Percentiles rank a stretch among this genome's conserved stretches.
Conservation (phyloP, 352 stramenopile species). For the Pythium sukuiense region DNA sequence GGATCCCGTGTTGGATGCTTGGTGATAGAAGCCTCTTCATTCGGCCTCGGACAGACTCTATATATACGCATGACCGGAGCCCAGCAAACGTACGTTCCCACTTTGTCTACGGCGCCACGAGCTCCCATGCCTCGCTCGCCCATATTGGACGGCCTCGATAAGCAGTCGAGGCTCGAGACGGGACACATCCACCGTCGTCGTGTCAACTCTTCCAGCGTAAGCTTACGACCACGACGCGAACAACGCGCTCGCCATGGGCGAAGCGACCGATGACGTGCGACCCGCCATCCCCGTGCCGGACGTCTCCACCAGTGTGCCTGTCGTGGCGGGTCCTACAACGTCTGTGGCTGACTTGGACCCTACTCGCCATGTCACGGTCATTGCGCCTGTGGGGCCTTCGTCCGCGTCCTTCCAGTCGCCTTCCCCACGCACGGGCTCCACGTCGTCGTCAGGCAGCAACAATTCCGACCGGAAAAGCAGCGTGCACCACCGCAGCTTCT, state of each 20-base stretch:
- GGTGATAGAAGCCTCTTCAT: not conserved
- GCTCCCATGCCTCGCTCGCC: not conserved
- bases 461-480: conserved; percentile 33
- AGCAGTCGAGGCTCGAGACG: not conserved
- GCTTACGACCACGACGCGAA: not conserved
- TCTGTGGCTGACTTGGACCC: not conserved
- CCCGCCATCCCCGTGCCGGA: not conserved
- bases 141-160: not conserved
- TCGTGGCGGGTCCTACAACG: not conserved
- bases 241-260: conserved; percentile 18
- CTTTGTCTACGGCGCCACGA: not conserved
- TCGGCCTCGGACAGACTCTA: not conserved
- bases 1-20: not conserved
- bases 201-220: not conserved
- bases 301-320: not conserved
- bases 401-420: conserved; percentile 14
- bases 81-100: not conserved
- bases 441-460: conserved; percentile 31
- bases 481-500: conserved; percentile 39
- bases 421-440: conserved; percentile 24
- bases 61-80: not conserved
- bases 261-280: conserved; percentile 16
- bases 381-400: not conserved
- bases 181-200: not conserved
- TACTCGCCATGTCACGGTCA: not conserved